Base-by-base conservation (phyloP, 331 rosid species). In the Spiraea crenata region DNA sequence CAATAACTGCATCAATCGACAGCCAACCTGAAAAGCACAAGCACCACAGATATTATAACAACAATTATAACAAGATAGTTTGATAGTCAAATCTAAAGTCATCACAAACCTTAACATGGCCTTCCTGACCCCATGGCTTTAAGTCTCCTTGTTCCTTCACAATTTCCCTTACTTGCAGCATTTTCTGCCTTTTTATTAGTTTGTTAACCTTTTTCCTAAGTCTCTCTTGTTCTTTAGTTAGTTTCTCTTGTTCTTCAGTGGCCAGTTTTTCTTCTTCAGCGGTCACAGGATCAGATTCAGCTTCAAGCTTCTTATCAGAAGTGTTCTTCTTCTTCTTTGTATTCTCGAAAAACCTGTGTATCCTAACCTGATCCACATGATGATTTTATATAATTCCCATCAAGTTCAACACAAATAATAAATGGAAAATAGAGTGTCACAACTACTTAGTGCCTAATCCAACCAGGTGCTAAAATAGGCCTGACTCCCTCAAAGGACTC, bases 101-200 rank as follows among this genome's bases (percentile, higher is more conserved):
- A 73, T 58, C 25, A 86, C 87, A 83, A 54, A 89, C 99, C 99
- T 93, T 93, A 55, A 80, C 96, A 40, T 93, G 99, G 75, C 81
- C 96, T 70, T 90, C 98, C 80, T 80, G 96, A 38, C 89, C 96
- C 98, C 96, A 92, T 59, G 96, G 96, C 77, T 83, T 88, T 66
- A 79, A 78, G 48, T 77, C 88, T 77, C 90, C 93, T 11, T 67
- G 83, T 67, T 73, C 82, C 61, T 79, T 82, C 70, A 92, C 82
- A 66, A 92, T 77, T 72, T 60, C 69, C 63, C 83, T 58, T 8
- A 82, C 95, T 81, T 85, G 89, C 42, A 66, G 74, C 76, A 72
- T 70, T 83, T 88, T 90, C 76, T 90, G 84, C 40, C 78, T 85
- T 64, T 86, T 88, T 37, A 92, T 50, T 81, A 92, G 76, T 49